phyloP scores from a whole-genome alignment of 2,329 filamentous ascomycete genomes.

The Aspergillus clavatus region DNA sequence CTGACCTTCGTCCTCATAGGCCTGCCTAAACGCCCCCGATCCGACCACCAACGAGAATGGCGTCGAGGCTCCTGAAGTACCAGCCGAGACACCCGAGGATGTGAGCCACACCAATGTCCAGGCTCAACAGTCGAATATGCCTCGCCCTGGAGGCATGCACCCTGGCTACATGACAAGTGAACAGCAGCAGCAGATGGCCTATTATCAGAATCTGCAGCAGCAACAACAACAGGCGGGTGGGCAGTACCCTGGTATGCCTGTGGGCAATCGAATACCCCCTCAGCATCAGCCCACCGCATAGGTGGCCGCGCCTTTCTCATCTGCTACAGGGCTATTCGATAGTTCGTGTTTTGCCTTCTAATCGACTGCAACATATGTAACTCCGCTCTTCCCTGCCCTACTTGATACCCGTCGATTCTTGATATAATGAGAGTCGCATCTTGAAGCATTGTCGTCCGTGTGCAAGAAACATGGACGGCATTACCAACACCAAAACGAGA shows the following conservation, averaged over 20 bases:
- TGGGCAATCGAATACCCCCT: slow-evolving; percentile 72
- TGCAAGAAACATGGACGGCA: slow-evolving; percentile 5
- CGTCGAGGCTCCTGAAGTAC: slow-evolving; percentile 66
- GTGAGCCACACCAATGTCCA: slow-evolving; percentile 71
- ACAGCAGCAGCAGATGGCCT: slow-evolving; percentile 71
- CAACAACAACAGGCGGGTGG: slow-evolving; percentile 62
- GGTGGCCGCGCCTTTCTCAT: slow-evolving; percentile 15
- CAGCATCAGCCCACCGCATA: slow-evolving; percentile 76
- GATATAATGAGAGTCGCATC: slow-evolving; percentile 21
- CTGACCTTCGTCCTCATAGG: slow-evolving; percentile 52
- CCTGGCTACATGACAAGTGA: slow-evolving; percentile 64
- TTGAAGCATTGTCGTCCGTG: slow-evolving; percentile 13
- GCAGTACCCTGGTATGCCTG: slow-evolving; percentile 70
- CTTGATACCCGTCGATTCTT: slow-evolving; percentile 36
- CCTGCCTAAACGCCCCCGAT: slow-evolving; percentile 93
- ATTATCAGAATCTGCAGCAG: slow-evolving; percentile 73
- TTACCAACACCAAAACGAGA: slow-evolving; percentile 11
- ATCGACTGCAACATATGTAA: slow-evolving; percentile 17
- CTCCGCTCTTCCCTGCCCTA: slow-evolving; percentile 25
- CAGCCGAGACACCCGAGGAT: slow-evolving; percentile 86
- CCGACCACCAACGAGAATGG: slow-evolving; percentile 78
- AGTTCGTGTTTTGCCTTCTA: slow-evolving; percentile 25
- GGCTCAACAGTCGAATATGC: slow-evolving; percentile 62
- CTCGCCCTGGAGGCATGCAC: slow-evolving; percentile 61
- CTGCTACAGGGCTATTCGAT: slow-evolving; percentile 18